Evolutionary conservation across 305 asterid species (phyloP).

Genomic region (Rubia tinctorum): DNA sequence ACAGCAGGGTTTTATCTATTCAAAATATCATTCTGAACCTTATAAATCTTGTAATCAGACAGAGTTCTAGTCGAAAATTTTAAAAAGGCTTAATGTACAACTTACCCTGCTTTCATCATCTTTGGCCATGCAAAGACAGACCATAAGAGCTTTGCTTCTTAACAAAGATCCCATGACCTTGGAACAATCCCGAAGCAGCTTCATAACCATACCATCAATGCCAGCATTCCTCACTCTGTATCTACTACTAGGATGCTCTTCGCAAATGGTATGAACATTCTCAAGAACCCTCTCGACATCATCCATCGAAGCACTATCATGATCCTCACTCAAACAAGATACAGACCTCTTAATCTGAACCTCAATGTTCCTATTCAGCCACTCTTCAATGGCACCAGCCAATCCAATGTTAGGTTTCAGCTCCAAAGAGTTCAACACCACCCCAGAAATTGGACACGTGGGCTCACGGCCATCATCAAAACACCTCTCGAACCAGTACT

Average conservation of each 20-base stretch:
- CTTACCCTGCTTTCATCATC: slow-evolving; percentile 31
- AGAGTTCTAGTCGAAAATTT: background rate
- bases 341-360: slow-evolving; percentile 23
- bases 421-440: slow-evolving; percentile 22
- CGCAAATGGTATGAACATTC: slow-evolving; percentile 15
- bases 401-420: slow-evolving; percentile 27
- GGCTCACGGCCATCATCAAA: slow-evolving; percentile 26
- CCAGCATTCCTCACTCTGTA: slow-evolving; percentile 26
- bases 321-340: slow-evolving; percentile 18
- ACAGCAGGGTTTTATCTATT: background rate
- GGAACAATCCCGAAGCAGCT: slow-evolving; percentile 19
- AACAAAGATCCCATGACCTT: slow-evolving; percentile 22
- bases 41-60: background rate
- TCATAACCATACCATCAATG: slow-evolving; percentile 12
- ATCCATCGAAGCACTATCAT: slow-evolving; percentile 5
- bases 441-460: slow-evolving; percentile 28
- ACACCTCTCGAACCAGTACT: slow-evolving; percentile 30
- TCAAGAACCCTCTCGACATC: slow-evolving; percentile 15
- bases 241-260: slow-evolving; percentile 26
- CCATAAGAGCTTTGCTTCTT: slow-evolving; percentile 33
- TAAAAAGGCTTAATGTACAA: background rate
- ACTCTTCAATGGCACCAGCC: slow-evolving; percentile 34
- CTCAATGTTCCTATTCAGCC: slow-evolving; percentile 25
- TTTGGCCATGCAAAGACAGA: slow-evolving; percentile 23
- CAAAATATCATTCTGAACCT: background rate